Percentiles rank a stretch among this genome's conserved stretches.
Evolutionary conservation across 108 stramenopile genomes (phyloP).

Genomic region (Nitzschia sp.): DNA sequence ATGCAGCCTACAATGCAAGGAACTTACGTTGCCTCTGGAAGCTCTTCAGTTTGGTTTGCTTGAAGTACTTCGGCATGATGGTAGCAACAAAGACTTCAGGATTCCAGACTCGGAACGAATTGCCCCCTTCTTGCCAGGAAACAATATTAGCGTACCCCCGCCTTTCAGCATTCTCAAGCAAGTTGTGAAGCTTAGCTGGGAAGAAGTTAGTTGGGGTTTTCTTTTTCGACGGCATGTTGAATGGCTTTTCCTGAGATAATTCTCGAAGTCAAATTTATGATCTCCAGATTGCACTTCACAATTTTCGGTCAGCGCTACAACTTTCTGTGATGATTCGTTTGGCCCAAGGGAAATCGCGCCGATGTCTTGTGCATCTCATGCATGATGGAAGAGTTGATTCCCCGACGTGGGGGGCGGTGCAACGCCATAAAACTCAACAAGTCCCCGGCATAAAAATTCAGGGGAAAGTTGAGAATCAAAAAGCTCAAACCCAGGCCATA

Average conservation of each 20-base stretch:
- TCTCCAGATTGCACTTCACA: too few species aligned
- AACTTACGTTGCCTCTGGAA: constrained; percentile 60
- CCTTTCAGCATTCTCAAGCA: constrained; percentile 47
- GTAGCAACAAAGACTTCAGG: constrained; percentile 47
- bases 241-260: too few species aligned
- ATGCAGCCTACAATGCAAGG: too few species aligned
- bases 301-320: too few species aligned
- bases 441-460: constrained; percentile 66
- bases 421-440: constrained; percentile 43
- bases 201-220: constrained; percentile 11
- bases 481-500: constrained; percentile 46
- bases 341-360: too few species aligned
- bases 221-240: constrained; percentile 3
- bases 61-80: constrained; percentile 55
- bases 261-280: too few species aligned
- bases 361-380: too few species aligned
- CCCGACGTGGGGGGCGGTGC: too few species aligned
- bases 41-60: constrained; percentile 44
- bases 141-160: constrained; percentile 48
- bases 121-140: constrained; percentile 33
- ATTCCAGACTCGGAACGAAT: constrained; percentile 53
- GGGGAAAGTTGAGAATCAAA: constrained; percentile 63
- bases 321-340: too few species aligned
- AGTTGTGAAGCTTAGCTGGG: constrained; percentile 41
- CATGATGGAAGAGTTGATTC: too few species aligned